Percentiles rank a stretch among this genome's conserved stretches.
Conservation (phyloP, 805 yeast genomes). For the Barnettozyma vustinii region DNA sequence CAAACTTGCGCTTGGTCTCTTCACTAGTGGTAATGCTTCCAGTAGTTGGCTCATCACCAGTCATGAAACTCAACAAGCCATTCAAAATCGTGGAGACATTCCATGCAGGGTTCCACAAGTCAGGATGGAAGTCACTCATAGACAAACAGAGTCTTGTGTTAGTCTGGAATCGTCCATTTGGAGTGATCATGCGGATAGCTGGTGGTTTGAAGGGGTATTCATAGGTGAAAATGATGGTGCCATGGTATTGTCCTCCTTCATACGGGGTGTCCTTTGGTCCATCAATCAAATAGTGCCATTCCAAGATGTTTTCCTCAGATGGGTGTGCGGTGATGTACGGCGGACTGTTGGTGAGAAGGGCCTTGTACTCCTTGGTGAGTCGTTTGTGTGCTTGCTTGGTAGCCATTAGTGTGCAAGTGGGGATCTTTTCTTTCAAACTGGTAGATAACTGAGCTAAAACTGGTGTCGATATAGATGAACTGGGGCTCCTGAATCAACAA, state of each 20-base stretch:
- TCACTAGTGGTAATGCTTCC: slow-evolving; percentile 72
- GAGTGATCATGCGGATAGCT: slow-evolving; percentile 81
- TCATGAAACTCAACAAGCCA: slow-evolving; percentile 89
- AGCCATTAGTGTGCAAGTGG: slow-evolving; percentile 29
- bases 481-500: neutral
- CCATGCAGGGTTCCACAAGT: slow-evolving; percentile 97
- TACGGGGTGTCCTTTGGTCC: slow-evolving; percentile 93
- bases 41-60: slow-evolving; percentile 77
- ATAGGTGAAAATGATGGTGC: slow-evolving; percentile 72
- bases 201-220: slow-evolving; percentile 94
- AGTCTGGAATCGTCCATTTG: slow-evolving; percentile 80
- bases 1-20: slow-evolving; percentile 48
- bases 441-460: neutral
- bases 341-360: slow-evolving; percentile 72
- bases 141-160: slow-evolving; percentile 80
- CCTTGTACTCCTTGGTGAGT: slow-evolving; percentile 76
- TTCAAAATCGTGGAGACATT: slow-evolving; percentile 82
- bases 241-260: slow-evolving; percentile 84
- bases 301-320: slow-evolving; percentile 77
- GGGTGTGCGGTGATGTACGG: slow-evolving; percentile 85
- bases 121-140: slow-evolving; percentile 95
- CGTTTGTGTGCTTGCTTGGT: slow-evolving; percentile 40
- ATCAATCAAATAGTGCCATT: slow-evolving; percentile 89
- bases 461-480: neutral
- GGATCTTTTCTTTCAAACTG: neutral